Percentiles rank a stretch among this genome's conserved stretches.
Conservation (phyloP, 352 stramenopile species). For the Globisporangium apiculatum region DNA sequence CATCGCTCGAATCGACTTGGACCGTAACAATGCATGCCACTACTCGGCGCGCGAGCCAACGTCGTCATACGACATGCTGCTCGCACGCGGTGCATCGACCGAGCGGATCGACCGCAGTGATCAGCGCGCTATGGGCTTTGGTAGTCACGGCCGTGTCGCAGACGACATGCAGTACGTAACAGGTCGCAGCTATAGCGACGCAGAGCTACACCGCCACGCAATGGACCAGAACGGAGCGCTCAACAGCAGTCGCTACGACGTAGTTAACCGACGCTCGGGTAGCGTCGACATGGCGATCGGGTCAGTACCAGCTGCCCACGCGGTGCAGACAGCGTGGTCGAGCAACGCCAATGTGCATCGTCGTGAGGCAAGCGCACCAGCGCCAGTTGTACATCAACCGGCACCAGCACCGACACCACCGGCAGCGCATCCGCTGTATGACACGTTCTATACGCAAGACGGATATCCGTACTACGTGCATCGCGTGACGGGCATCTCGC, state of each 20-base stretch:
- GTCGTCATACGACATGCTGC: neutral
- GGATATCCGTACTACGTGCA: conserved; percentile 81
- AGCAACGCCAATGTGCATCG: neutral
- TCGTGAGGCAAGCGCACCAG: neutral
- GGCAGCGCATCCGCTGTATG: conserved; percentile 25
- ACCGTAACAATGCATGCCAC: conserved; percentile 9
- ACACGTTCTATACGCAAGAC: conserved; percentile 63
- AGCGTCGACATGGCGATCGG: conserved; percentile 3
- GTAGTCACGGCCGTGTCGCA: too few relatives aligned
- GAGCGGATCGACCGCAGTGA: conserved; percentile 30
- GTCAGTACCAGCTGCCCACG: neutral
- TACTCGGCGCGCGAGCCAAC: conserved; percentile 24
- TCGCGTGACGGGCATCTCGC: conserved; percentile 49
- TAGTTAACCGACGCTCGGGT: neutral
- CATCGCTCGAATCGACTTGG: too few relatives aligned
- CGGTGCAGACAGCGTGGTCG: too few relatives aligned
- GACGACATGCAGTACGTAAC: too few relatives aligned
- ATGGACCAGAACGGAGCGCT: too few relatives aligned
- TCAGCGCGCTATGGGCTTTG: too few relatives aligned
- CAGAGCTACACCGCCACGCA: neutral
- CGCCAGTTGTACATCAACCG: too few relatives aligned
- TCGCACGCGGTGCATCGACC: conserved; percentile 19
- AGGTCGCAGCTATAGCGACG: neutral
- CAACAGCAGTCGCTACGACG: neutral
- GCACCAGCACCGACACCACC: neutral